Base-by-base conservation (phyloP, 805 yeast species). In the Phaffomyces antillensis region DNA sequence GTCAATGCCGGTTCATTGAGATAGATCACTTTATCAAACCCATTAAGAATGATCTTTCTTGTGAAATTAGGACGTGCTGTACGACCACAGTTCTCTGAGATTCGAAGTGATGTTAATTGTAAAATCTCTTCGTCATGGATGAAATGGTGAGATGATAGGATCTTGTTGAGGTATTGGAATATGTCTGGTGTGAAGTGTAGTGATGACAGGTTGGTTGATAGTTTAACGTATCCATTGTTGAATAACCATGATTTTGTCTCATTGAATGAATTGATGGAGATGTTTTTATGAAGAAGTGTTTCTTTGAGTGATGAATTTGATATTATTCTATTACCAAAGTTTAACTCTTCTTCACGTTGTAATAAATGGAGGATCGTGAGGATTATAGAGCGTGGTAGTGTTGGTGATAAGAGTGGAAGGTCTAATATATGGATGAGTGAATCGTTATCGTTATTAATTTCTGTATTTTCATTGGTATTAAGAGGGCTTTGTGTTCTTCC, bases 1-100 rank as follows among this genome's bases (percentile, higher is more conserved):
- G 96, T 86, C 48, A 91, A 66, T 0, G 95, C 79, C 0, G 98
- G 98, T 57, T 91, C 99, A 46, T 72, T 71, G 26, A 91, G 62
- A 23, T 54, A 49, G 4, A 64, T 61, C 2, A 55, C 47, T 5
- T 36, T 33, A 0, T 53, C 49, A 23, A 74, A 56, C 5, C 64
- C 63, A 0, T 67, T 65, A 3, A 86, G 61, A 10, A 65, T 62
- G 30, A 91, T 79, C 37, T 68, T 71, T 39, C 98, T 67, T 3
- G 72, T 65, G 52, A 83, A 73, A 20, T 80, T 77, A 0, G 96
- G 95, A 43, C 77, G 81, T 0, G 96, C 93, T 0, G 90, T 78
- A 38, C 95, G 68, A 3, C 97, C 96, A 53, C 95, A 84, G 48
- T 80, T 79, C 51, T 87, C 93, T 0, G 95, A 76, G 24, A 91